phyloP scores from a whole-genome alignment of 164 flowering plant genomes.

The Nymphaea colorata region DNA sequence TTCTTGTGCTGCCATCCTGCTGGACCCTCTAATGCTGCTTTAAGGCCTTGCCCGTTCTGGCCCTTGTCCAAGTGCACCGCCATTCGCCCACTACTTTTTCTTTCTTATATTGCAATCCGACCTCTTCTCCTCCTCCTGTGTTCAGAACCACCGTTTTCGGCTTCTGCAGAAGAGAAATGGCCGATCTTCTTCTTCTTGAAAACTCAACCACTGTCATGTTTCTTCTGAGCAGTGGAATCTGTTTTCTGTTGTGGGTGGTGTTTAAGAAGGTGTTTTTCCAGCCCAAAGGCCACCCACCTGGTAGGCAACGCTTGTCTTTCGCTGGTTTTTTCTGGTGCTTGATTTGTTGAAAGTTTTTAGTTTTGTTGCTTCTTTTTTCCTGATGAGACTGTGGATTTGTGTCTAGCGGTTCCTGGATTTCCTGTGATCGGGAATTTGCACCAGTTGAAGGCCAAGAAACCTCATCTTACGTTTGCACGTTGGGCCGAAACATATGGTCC shows the following conservation, averaged over 20 bases:
- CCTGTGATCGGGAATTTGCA: constrained; percentile 70
- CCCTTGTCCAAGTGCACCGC: background rate
- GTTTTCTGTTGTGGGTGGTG: background rate
- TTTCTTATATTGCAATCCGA: background rate
- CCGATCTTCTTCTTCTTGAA: background rate
- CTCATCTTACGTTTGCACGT: constrained; percentile 51
- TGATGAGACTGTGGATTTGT: background rate
- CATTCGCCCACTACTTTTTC: background rate
- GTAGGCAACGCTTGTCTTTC: background rate
- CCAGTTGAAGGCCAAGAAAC: constrained; percentile 72
- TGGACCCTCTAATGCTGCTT: no score
- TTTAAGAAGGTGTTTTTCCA: background rate
- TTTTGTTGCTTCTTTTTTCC: background rate
- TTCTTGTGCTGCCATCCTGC: no score
- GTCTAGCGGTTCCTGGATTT: constrained; percentile 58
- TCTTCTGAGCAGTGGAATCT: background rate
- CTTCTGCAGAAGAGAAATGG: background rate
- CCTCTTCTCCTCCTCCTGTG: background rate
- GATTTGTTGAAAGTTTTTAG: background rate
- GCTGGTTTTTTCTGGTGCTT: background rate
- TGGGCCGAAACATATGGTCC: constrained; percentile 78
- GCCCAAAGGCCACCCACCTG: background rate
- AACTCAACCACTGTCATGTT: background rate
- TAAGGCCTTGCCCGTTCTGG: no score
- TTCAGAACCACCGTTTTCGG: background rate